Conservation (phyloP, 2,329 filamentous ascomycete genomes). For the Cytospora paraplurivora region DNA sequence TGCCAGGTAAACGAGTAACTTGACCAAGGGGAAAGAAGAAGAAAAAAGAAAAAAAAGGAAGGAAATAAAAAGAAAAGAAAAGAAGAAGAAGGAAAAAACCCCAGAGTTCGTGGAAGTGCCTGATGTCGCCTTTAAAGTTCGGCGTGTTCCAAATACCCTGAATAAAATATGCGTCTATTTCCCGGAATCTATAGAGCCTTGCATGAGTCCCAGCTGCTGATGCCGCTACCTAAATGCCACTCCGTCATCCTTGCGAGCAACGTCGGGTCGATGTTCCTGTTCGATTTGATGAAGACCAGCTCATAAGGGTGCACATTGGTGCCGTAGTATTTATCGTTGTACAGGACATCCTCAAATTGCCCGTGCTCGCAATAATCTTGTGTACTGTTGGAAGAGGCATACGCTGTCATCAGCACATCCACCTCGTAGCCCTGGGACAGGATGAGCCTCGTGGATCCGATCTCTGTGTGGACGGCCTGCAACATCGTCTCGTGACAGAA, state of each 20-base stretch:
- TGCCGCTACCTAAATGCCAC: slow-evolving; percentile 3
- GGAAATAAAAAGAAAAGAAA: no score
- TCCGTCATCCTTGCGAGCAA: slow-evolving; percentile 6
- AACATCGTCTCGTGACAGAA: slow-evolving; percentile 33
- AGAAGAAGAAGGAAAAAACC: no score
- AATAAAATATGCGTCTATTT: background rate
- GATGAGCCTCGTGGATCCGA: slow-evolving; percentile 34
- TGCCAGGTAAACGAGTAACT: no score
- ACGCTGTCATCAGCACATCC: slow-evolving; percentile 39
- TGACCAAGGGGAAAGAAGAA: no score
- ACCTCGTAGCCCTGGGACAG: slow-evolving; percentile 36
- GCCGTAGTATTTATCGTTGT: slow-evolving; percentile 13
- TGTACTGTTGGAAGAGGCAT: background rate
- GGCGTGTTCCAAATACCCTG: background rate
- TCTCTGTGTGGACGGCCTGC: slow-evolving; percentile 34
- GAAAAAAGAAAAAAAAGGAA: no score
- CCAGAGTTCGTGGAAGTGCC: background rate
- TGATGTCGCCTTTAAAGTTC: background rate
- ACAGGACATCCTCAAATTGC: slow-evolving; percentile 11
- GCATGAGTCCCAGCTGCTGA: slow-evolving; percentile 15
- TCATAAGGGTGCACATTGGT: slow-evolving; percentile 20
- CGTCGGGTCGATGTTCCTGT: slow-evolving; percentile 9
- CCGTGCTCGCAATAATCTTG: slow-evolving; percentile 23
- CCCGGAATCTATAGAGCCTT: background rate
- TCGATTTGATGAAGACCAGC: slow-evolving; percentile 14